These are phyloP conservation scores for Kalaharituber pfeilii DNA, from an alignment of 2,329 filamentous ascomycete genomes.

Conservation along the genomic window DNA sequence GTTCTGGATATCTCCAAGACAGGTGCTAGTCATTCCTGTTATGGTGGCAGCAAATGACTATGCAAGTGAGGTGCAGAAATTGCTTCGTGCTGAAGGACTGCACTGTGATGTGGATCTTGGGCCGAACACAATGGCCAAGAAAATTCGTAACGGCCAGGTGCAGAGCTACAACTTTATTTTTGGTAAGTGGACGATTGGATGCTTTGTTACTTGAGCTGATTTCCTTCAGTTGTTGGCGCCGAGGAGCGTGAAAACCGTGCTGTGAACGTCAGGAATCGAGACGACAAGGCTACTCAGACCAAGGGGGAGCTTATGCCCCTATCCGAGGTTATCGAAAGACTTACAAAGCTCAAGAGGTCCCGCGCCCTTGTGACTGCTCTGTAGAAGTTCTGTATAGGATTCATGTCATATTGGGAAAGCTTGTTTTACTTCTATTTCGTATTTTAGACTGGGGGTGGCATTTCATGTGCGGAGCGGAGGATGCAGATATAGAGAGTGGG, in stretches of 20 bases:
- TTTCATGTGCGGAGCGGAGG: too few relatives aligned
- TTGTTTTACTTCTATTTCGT: too few relatives aligned
- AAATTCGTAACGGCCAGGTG: conserved; percentile 67
- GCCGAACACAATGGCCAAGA: conserved; percentile 74
- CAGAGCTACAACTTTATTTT: conserved; percentile 75
- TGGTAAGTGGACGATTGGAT: conserved; percentile 31
- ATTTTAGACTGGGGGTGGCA: too few relatives aligned
- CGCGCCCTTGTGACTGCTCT: neutral
- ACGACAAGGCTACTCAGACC: conserved; percentile 44
- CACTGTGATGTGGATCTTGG: conserved; percentile 54
- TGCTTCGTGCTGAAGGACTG: conserved; percentile 50
- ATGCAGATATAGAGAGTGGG: too few relatives aligned
- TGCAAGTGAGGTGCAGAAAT: conserved; percentile 52
- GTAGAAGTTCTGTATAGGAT: too few relatives aligned
- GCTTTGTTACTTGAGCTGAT: neutral
- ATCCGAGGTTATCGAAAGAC: conserved; percentile 39
- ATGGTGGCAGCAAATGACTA: conserved; percentile 56
- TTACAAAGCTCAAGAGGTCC: conserved; percentile 12
- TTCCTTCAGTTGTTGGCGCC: conserved; percentile 39
- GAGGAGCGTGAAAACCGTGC: conserved; percentile 43
- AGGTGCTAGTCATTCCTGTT: conserved; percentile 62
- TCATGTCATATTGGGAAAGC: too few relatives aligned
- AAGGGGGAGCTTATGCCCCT: conserved; percentile 42
- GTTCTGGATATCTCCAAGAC: conserved; percentile 72
- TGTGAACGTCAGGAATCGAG: conserved; percentile 47